Base-by-base conservation (phyloP, 805 yeast species). In the Pichia cephalocereana region DNA sequence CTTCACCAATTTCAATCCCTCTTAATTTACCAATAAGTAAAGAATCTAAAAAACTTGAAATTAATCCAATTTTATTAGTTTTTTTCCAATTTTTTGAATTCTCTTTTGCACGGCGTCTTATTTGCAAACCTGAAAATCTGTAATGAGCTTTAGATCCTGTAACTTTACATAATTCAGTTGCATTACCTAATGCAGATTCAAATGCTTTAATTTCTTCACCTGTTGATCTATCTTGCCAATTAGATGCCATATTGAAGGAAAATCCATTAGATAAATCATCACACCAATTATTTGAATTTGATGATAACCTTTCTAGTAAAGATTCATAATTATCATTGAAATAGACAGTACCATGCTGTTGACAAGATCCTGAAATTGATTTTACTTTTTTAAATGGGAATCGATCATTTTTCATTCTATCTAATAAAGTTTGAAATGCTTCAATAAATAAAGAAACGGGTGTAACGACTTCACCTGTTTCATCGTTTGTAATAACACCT, bases 161-260 rank as follows among this genome's bases (percentile, higher is more conserved):
- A 26, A 82, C 64, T 37, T 69, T 57, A 8, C 95, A 89, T 59
- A 89, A 67, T 7, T 67, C 57, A 31, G 69, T 70, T 12, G 75
- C 67, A 30, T 90, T 93, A 4, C 86, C 89, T 11, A 75, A 75
- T 1, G 69, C 69, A 1, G 62, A 61, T 58, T 86, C 93, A 57
- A 87, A 82, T 34, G 63, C 72, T 30, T 68, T 59, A 48, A 86
- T 71, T 61, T 89, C 95, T 19, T 70, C 65, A 5, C 78, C 83
- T 0, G 97, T 89, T 26, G 93, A 83, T 60, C 87, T 95, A 60
- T 89, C 96, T 65, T 89, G 97, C 97, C 97, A 89, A 61, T 90
- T 89, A 9, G 96, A 96, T 6, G 95, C 82, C 39, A 71, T 71
- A 7, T 73, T 69, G 55, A 80, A 72, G 2, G 91, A 70, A 54